A percentile compares a stretch with the other conserved stretches of the same genome.
These are phyloP conservation scores for Pulveroboletus sp. DNA, from an alignment of 768 basidiomycete species.

Conservation along the genomic window DNA sequence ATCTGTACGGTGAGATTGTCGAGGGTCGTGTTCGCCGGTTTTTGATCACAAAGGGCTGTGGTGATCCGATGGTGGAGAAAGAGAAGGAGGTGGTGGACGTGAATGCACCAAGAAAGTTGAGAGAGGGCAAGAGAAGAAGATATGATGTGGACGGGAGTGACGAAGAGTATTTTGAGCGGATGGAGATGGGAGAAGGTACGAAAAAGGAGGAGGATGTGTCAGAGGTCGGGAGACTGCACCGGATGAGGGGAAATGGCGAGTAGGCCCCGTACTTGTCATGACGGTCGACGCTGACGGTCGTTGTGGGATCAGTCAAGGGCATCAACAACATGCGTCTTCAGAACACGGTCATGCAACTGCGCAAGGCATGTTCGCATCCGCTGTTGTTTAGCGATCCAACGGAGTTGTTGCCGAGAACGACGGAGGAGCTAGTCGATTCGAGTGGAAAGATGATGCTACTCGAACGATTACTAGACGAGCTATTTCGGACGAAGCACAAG, in stretches of 20 bases:
- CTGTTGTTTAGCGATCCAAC: slow-evolving; percentile 63
- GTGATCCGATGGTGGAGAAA: slow-evolving; percentile 15
- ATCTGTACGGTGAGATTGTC: slow-evolving; percentile 78
- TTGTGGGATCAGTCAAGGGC: slow-evolving; percentile 53
- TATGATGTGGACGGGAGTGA: slow-evolving; percentile 57
- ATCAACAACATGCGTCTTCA: slow-evolving; percentile 93
- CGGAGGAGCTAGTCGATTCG: slow-evolving; percentile 75
- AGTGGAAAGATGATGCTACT: slow-evolving; percentile 98
- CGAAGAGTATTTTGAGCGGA: slow-evolving; percentile 59
- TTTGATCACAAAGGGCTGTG: slow-evolving; percentile 38
- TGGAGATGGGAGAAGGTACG: slow-evolving; percentile 42
- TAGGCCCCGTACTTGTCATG: not conserved
- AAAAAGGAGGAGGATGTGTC: slow-evolving; percentile 44
- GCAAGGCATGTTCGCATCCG: slow-evolving; percentile 94
- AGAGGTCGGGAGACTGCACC: slow-evolving; percentile 54
- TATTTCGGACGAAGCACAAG: slow-evolving; percentile 79
- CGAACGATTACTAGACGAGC: slow-evolving; percentile 76
- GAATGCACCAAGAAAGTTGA: slow-evolving; percentile 32
- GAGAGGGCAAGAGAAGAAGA: slow-evolving; percentile 37
- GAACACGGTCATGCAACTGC: slow-evolving; percentile 94
- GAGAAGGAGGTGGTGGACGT: slow-evolving; percentile 25
- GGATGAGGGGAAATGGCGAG: slow-evolving; percentile 57
- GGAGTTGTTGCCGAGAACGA: slow-evolving; percentile 43
- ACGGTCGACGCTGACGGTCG: not conserved
- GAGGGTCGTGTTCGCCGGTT: slow-evolving; percentile 66